phyloP scores from a whole-genome alignment of 306 rosid species.

The Myrica gale region DNA sequence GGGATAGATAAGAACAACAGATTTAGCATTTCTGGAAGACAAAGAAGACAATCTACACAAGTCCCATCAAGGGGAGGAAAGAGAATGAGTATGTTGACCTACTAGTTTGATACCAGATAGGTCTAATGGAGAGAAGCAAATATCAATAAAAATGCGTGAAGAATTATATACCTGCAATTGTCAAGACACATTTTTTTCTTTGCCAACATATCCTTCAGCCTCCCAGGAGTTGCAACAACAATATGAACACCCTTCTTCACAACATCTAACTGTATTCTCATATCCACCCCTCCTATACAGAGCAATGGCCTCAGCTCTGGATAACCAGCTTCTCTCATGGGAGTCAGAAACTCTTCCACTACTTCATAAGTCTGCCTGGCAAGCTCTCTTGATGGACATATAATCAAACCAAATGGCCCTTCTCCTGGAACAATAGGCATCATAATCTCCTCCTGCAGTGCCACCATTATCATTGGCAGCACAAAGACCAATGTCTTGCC shows the following conservation, averaged over 20 bases:
- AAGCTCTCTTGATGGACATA: constrained; percentile 92
- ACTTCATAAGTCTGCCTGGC: constrained; percentile 97
- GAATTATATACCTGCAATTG: constrained; percentile 54
- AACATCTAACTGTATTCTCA: constrained; percentile 76
- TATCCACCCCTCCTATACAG: constrained; percentile 95
- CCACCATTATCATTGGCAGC: constrained; percentile 89
- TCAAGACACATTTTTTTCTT: constrained; percentile 92
- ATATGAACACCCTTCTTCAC: constrained; percentile 94
- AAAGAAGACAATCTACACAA: not conserved
- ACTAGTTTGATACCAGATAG: not conserved
- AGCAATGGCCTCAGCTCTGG: constrained; percentile 89
- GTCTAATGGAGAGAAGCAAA: not conserved
- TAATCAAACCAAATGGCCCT: constrained; percentile 80
- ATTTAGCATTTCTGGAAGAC: not conserved
- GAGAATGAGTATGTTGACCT: not conserved
- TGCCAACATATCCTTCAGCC: constrained; percentile 92
- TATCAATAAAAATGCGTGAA: not conserved
- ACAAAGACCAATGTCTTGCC: constrained; percentile 93
- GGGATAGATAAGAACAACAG: not conserved
- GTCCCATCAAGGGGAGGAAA: not conserved
- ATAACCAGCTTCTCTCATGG: constrained; percentile 84
- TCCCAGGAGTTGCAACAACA: constrained; percentile 95
- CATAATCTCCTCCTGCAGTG: constrained; percentile 91
- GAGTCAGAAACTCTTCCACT: constrained; percentile 64
- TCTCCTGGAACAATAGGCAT: constrained; percentile 90